Base-by-base conservation (phyloP, 2,329 filamentous ascomycete genomes). In the Colletotrichum sp. region DNA sequence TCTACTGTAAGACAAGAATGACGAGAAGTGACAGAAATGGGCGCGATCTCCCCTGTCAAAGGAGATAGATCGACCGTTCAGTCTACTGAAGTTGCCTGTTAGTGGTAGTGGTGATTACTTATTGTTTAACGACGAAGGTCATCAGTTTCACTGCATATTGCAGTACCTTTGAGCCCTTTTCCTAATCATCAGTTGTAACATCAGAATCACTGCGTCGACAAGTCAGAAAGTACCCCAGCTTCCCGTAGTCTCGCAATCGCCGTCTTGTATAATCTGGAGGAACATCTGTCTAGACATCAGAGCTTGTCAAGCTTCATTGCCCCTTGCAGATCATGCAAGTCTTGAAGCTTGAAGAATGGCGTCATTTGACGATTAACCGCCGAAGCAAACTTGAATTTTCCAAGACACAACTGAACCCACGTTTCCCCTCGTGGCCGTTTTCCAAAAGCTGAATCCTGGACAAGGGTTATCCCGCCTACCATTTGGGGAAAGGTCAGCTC, bases 331-430 rank as follows among this genome's bases (percentile, higher is more conserved):
- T 67, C 52, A 18, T 18, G 9, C 4, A 36, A 60, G 26, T 30
- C 56, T 16, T 15, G 13, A 13, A 56, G 10, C 15, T 55, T 64
- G 60, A 24, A 60, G 32, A 38, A 75, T 75, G 55, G 58, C 64
- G 70, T 73, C 73, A 73, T 72, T 16, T 18, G 52, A 13, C 48
- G 12, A 56, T 52, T 26, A 65, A 30, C 5, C 5, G n/a, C 12
- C 3, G 18, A 8, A 65, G 13, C 12, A 72, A 65, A 68, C 70
- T 68, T 75, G 70, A 43, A 67, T 38, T 43, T 64, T 52, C n/a
- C 30, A 43, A 68, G 69, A 75, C 73, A 75, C 13, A 21, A 13
- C 48, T n/a, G 34, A 32, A 43, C 36, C 36, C 52, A 43, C 32
- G 21, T 60, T 24, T 32, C 34, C 6, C 34, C 48, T 24, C 18